Evolutionary conservation across 768 basidiomycete species (phyloP).

Genomic region (Phanerodontia chrysosporium): DNA sequence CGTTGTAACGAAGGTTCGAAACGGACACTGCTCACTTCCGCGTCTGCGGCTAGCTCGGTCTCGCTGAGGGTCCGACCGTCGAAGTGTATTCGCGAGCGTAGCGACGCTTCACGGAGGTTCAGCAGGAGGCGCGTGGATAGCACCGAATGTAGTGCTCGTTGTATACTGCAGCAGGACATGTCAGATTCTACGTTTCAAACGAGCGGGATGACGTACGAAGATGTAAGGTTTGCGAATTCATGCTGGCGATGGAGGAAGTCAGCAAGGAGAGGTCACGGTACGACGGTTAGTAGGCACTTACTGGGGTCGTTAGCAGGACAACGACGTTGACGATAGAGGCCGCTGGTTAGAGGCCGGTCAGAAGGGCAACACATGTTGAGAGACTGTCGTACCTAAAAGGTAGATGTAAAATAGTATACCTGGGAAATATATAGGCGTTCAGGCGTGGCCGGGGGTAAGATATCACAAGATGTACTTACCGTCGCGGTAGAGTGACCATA

Average conservation of each 20-base stretch:
- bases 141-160: constrained; percentile 9
- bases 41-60: too few species aligned
- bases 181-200: neutral
- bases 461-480: neutral
- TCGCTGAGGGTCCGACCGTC: too few species aligned
- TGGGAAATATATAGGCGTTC: neutral
- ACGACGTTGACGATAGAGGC: constrained; percentile 5
- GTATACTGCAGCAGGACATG: neutral
- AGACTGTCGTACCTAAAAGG: constrained; percentile 3
- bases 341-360: neutral
- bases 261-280: too few species aligned
- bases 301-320: neutral
- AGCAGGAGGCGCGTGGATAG: constrained; percentile 11
- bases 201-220: neutral
- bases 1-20: too few species aligned
- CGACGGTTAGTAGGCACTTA: too few species aligned
- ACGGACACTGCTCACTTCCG: too few species aligned
- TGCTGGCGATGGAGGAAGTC: too few species aligned
- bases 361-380: too few species aligned
- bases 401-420: constrained; percentile 8
- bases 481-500: constrained; percentile 4
- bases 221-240: constrained; percentile 1
- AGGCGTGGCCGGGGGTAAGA: too few species aligned
- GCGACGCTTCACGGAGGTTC: constrained; percentile 11
- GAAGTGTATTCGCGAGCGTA: too few species aligned